phyloP scores from a whole-genome alignment of 139 green algal species.

The Yamagishiella unicocca region DNA sequence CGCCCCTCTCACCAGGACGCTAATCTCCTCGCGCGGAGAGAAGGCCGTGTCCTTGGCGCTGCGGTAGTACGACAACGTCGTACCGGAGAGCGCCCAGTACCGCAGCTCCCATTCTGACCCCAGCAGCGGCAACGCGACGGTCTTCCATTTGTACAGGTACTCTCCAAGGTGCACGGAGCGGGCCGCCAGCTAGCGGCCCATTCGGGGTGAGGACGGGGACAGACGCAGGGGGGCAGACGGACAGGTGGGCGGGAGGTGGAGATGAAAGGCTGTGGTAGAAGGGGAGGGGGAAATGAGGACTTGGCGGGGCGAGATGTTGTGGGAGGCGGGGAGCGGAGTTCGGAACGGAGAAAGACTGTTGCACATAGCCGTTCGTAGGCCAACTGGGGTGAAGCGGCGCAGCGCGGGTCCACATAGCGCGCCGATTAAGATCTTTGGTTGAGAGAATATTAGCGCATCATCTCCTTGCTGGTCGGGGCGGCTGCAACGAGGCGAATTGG shows the following conservation, averaged over 20 bases:
- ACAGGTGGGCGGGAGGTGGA: background rate
- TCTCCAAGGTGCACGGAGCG: conserved; percentile 32
- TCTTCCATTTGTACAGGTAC: conserved; percentile 45
- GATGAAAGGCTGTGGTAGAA: background rate
- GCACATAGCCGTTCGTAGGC: no score
- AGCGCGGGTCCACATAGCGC: no score
- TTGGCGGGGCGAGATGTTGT: background rate
- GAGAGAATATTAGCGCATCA: no score
- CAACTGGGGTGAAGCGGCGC: no score
- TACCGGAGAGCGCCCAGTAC: conserved; percentile 41
- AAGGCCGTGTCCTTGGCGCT: conserved; percentile 43
- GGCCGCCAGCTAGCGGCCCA: conserved; percentile 42
- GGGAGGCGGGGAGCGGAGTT: no score
- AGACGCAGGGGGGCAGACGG: no score
- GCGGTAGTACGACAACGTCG: conserved; percentile 39
- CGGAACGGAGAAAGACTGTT: no score
- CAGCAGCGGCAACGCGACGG: conserved; percentile 49
- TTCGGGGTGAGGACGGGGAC: no score
- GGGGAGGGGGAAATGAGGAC: background rate
- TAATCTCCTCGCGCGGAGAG: conserved; percentile 50
- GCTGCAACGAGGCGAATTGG: background rate
- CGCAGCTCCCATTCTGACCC: conserved; percentile 55
- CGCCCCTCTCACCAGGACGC: conserved; percentile 29
- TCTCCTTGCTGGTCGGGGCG: no score
- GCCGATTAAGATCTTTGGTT: no score